phyloP scores from a whole-genome alignment of 225 moss, liverwort and hornwort species.

The Climacium dendroides region DNA sequence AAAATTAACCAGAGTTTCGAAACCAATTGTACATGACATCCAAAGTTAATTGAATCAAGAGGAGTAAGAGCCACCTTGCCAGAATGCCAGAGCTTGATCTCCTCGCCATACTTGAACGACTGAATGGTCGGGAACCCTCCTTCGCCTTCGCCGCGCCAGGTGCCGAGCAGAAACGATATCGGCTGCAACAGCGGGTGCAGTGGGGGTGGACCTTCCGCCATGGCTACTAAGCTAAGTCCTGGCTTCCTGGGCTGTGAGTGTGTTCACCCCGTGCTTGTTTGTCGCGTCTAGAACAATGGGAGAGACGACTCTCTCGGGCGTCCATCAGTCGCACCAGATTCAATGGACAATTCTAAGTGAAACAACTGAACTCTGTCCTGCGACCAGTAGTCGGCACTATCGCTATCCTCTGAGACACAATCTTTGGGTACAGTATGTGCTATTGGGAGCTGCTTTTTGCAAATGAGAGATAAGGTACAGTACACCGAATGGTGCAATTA shows the following conservation, averaged over 20 bases:
- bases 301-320: background rate
- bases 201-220: conserved; percentile 46
- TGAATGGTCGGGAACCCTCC: conserved; percentile 80
- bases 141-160: conserved; percentile 95
- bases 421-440: too few relatives aligned
- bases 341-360: background rate
- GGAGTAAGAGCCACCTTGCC: conserved; percentile 47
- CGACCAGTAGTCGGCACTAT: background rate
- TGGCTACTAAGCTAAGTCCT: background rate
- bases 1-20: background rate
- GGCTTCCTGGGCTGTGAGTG: background rate
- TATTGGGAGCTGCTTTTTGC: background rate
- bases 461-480: too few relatives aligned
- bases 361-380: background rate
- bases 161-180: conserved; percentile 70
- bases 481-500: too few relatives aligned
- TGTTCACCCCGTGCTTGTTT: background rate
- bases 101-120: conserved; percentile 94
- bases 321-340: background rate
- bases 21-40: background rate
- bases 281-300: too few relatives aligned
- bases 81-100: conserved; percentile 88
- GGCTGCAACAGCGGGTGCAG: conserved; percentile 72
- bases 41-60: background rate
- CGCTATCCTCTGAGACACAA: background rate